Evolutionary conservation across 306 rosid species (phyloP), one percentile per base, ranked within the genome.

Genomic region (Lotus japonicus): DNA sequence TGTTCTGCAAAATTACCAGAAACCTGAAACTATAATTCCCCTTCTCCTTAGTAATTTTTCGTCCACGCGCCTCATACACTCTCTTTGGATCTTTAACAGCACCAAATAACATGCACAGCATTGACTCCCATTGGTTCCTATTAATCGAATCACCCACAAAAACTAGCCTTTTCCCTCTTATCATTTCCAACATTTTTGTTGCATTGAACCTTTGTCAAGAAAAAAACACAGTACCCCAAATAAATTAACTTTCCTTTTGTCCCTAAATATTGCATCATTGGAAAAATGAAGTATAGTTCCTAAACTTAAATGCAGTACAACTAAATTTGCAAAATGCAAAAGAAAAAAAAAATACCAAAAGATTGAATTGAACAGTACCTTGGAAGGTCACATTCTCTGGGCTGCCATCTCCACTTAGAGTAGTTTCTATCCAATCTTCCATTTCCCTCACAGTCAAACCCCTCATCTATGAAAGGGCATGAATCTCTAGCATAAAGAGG

Each of bases 61-160:
- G 76, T 18, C 92, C 82, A 52, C 14, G 98, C 31, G 95, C 74
- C 82, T 94, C 98, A 50, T 79, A 83, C 58, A 94, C 96, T 73
- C 80, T 88, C 75, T 69, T 83, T 17, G 96, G 96, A 84, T 90
- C 92, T 66, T 69, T 83, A 59, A 90, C 63, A 65, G 81, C 96
- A 68, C 87, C 57, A 71, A 82, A 65, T 75, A 94, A 78, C 97
- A 94, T 75, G 73, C 98, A 94, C 46, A 94, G 21, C 89, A 94
- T 84, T 58, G 98, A 90, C 68, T 94, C 98, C 98, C 98, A 94
- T 70, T 94, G 98, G 52, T 94, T 94, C 72, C 97, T 84, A 69
- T 90, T 94, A 54, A 94, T 82, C 9, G 98, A 94, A 82, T 94
- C 98, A 8, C 97, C 98, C 79, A 88, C 97, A 79, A 94, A 94